phyloP scores from a whole-genome alignment of 2,329 filamentous ascomycete genomes.

The Chaetomiaceae sp. region DNA sequence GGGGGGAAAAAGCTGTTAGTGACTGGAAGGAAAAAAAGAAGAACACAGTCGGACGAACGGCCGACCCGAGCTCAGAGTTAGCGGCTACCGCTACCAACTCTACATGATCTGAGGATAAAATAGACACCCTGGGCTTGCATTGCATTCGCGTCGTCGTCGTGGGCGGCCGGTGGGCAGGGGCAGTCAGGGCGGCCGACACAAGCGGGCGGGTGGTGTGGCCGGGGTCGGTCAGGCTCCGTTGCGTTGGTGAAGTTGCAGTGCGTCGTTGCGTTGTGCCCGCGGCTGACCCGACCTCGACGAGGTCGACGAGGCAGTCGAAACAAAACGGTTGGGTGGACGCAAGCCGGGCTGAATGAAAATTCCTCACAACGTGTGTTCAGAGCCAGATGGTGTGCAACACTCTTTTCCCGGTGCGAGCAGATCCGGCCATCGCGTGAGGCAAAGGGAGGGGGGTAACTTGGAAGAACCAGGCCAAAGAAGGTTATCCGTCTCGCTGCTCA shows the following conservation, averaged over 20 bases:
- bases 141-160: neutral
- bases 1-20: neutral
- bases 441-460: too few species aligned
- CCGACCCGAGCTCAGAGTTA: neutral
- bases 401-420: neutral
- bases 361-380: too few species aligned
- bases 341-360: neutral
- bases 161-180: too few species aligned
- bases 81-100: neutral
- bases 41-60: neutral
- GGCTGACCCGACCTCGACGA: neutral
- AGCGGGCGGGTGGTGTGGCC: neutral
- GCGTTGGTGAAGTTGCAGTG: too few species aligned
- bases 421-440: too few species aligned
- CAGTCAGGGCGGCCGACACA: constrained; percentile 2
- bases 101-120: neutral
- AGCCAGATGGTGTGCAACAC: constrained; percentile 1
- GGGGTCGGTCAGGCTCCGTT: constrained; percentile 3
- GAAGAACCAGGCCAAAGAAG: too few species aligned
- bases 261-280: too few species aligned
- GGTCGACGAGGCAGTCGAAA: neutral
- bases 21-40: too few species aligned
- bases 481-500: neutral
- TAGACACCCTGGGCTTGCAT: neutral
- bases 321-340: neutral